Conservation (phyloP, 148 eudicot genomes). For the Suaeda aralocaspica region DNA sequence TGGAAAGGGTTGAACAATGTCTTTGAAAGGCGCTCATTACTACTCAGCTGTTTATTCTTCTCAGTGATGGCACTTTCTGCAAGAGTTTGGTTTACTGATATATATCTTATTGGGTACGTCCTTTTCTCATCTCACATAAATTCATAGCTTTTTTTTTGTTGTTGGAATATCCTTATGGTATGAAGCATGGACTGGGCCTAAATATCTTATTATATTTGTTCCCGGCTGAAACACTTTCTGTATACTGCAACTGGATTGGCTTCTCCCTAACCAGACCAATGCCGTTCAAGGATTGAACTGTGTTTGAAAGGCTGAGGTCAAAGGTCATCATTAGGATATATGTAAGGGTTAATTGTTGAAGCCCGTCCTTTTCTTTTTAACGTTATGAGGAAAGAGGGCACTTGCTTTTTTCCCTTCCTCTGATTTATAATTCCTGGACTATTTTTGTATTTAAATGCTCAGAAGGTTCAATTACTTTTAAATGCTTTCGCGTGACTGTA, state of each 20-base stretch:
- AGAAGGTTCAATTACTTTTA: background rate
- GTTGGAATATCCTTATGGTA: background rate
- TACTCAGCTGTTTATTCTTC: background rate
- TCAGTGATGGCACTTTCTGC: background rate
- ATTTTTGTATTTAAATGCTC: background rate
- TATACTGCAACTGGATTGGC: background rate
- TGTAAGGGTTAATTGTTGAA: no score
- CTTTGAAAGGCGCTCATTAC: background rate
- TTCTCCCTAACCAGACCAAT: no score
- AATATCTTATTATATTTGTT: background rate
- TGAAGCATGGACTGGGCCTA: background rate
- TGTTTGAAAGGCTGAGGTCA: no score
- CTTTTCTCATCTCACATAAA: background rate
- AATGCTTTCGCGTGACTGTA: background rate
- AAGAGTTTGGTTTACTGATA: background rate
- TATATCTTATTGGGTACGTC: slow-evolving; percentile 4
- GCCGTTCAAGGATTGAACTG: no score
- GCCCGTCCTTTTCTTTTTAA: no score
- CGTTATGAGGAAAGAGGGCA: no score
- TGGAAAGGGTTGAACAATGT: background rate
- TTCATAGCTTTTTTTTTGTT: background rate
- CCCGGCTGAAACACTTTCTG: background rate
- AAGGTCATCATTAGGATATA: no score
- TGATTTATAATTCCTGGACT: no score
- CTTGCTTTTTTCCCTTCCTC: no score